Base-by-base conservation (phyloP, 306 rosid genomes). In the Abrus pulchellus region DNA sequence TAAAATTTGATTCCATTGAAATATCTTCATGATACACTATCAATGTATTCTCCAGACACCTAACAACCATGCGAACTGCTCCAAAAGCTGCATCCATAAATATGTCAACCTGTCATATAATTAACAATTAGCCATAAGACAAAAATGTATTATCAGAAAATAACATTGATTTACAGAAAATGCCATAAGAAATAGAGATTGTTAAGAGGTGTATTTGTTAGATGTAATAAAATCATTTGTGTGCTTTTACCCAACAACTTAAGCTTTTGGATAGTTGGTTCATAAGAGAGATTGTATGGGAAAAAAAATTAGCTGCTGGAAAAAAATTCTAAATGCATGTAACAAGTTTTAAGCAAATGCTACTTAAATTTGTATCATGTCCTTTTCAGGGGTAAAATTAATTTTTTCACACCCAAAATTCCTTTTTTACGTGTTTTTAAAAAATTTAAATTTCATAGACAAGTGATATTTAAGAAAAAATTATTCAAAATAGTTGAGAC, bases 51-150 rank as follows among this genome's bases (percentile, higher is more conserved):
- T 84, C 90, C 76, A 95, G 89, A 90, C 82, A 88, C 82, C 89
- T 87, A 76, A 90, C 82, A 82, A 88, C 88, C 81, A 76, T 76
- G 76, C 82, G 88, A 87, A 93, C 92, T 83, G 97, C 91, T 75
- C 94, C 93, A 80, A 95, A 93, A 88, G 98, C 93, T 47, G 95
- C 96, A 86, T 95, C 99, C 87, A 95, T 95, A 84, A 93, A 95
- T 69, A 89, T 84, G 88, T 93, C 96, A 74, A 93, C 95, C 99
- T 95, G 93, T 57, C 78, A 82, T 76, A 82, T 47, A 84, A 82
- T 80, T 76, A 69, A 84, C 14, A 82, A 70, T 86, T 82, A 87
- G 87, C 43, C 44, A 81, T 2, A 28, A 80, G 65, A 83, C 62
- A 47, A 55, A 82, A 44, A 75, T 32, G 8, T 76, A 61, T 73